Evolutionary conservation across 2,329 filamentous ascomycete genomes (phyloP).

Genomic region (Fusarium sp.): DNA sequence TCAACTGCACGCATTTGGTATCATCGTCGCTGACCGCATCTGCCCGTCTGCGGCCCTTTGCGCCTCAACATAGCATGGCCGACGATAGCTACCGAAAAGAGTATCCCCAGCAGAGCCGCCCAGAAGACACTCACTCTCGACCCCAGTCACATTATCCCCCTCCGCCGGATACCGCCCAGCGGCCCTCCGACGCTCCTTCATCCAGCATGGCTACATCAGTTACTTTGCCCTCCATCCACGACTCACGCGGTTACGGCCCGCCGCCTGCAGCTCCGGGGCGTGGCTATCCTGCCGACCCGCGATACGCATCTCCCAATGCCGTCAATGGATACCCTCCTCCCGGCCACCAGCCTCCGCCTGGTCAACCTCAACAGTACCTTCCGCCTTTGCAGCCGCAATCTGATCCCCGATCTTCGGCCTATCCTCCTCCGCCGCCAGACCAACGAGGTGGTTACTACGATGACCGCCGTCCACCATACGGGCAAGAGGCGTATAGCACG

Average conservation of each 20-base stretch:
- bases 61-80: slow-evolving; percentile 50
- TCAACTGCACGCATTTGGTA: slow-evolving; percentile 20
- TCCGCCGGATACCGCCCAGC: slow-evolving; percentile 54
- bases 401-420: slow-evolving; percentile 48
- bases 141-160: slow-evolving; percentile 51
- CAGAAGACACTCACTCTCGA: slow-evolving; percentile 56
- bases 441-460: slow-evolving; percentile 52
- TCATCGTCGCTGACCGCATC: slow-evolving; percentile 31
- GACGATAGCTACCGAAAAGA: slow-evolving; percentile 52
- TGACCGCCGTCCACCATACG: slow-evolving; percentile 49
- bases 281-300: slow-evolving; percentile 48
- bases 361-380: slow-evolving; percentile 47
- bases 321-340: slow-evolving; percentile 59
- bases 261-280: slow-evolving; percentile 46
- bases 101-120: slow-evolving; percentile 48
- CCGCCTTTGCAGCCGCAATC: slow-evolving; percentile 52
- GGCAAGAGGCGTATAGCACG: slow-evolving; percentile 47
- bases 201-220: slow-evolving; percentile 56
- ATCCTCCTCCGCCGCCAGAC: slow-evolving; percentile 52
- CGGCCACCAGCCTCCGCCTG: slow-evolving; percentile 39
- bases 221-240: slow-evolving; percentile 62
- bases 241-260: slow-evolving; percentile 52
- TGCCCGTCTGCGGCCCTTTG: slow-evolving; percentile 41
- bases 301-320: slow-evolving; percentile 56
- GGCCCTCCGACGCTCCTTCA: slow-evolving; percentile 44